Percentiles rank a stretch among this genome's conserved stretches.
phyloP scores from a whole-genome alignment of 495 filamentous ascomycete genomes.

The Neurospora sp. region DNA sequence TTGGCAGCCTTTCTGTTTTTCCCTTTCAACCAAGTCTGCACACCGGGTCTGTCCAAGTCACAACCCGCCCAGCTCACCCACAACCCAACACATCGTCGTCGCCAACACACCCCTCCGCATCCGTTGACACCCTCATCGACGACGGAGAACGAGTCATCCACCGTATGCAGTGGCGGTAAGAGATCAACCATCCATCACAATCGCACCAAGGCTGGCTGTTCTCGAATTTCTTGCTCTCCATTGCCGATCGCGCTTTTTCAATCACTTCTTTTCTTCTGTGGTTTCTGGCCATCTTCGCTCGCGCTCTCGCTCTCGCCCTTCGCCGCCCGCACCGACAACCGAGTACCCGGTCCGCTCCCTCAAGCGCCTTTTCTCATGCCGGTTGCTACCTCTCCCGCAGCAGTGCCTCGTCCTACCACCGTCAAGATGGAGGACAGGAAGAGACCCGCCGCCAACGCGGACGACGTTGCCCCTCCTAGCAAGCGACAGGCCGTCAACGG shows the following conservation, averaged over 20 bases:
- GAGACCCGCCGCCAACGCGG: constrained; percentile 65
- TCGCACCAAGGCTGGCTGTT: background rate
- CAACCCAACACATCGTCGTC: background rate
- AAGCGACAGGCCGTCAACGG: constrained; percentile 85
- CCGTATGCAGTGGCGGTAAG: background rate
- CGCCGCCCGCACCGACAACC: background rate
- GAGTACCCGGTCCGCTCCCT: background rate
- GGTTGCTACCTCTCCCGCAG: constrained; percentile 61
- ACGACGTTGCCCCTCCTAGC: constrained; percentile 69
- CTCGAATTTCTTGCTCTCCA: background rate
- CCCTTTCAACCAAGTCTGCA: background rate
- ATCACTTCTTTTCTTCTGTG: constrained; percentile 3
- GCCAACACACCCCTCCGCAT: background rate
- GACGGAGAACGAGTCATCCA: background rate
- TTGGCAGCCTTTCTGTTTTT: constrained; percentile 13
- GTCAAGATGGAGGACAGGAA: constrained; percentile 98
- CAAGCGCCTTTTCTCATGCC: constrained; percentile 55
- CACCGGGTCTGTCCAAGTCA: background rate
- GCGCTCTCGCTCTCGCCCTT: constrained; percentile 19
- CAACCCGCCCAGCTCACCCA: background rate
- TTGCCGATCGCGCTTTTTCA: background rate
- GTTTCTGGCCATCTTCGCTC: constrained; percentile 15
- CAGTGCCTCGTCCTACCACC: constrained; percentile 55
- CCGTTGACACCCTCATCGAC: background rate
- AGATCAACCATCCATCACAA: background rate